These are phyloP conservation scores for Microglena sp. DNA, from an alignment of 139 green algal species.

Conservation along the genomic window DNA sequence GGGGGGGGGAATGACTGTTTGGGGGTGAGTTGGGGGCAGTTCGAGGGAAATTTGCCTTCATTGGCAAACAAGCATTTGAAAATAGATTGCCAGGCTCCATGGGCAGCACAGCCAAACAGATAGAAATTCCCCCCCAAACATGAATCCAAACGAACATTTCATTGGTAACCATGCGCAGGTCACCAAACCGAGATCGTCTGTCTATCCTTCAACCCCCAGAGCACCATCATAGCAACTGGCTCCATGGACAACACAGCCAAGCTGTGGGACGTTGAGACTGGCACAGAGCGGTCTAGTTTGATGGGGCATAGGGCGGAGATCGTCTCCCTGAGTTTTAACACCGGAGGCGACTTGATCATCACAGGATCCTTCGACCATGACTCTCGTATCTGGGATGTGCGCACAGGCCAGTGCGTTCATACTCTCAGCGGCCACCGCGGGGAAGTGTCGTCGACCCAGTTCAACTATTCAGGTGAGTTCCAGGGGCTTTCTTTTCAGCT, in stretches of 20 bases:
- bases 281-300: slow-evolving; percentile 39
- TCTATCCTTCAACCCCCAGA: slow-evolving; percentile 61
- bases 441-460: slow-evolving; percentile 43
- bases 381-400: slow-evolving; percentile 59
- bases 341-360: slow-evolving; percentile 42
- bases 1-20: too few relatives aligned
- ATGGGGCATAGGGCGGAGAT: slow-evolving; percentile 60
- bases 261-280: slow-evolving; percentile 69
- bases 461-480: slow-evolving; percentile 43
- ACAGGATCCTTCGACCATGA: slow-evolving; percentile 66
- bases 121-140: too few relatives aligned
- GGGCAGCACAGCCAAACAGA: too few relatives aligned
- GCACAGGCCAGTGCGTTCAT: slow-evolving; percentile 56
- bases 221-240: slow-evolving; percentile 53
- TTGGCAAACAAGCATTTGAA: too few relatives aligned
- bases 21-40: too few relatives aligned
- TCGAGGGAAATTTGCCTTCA: too few relatives aligned
- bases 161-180: too few relatives aligned
- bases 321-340: slow-evolving; percentile 58
- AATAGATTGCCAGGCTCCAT: too few relatives aligned
- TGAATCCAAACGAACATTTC: too few relatives aligned
- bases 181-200: slow-evolving; percentile 70
- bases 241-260: slow-evolving; percentile 74
- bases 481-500: neutral
- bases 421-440: slow-evolving; percentile 47